Evolutionary conservation across 768 basidiomycete genomes (phyloP).

Genomic region (Chiua virens): DNA sequence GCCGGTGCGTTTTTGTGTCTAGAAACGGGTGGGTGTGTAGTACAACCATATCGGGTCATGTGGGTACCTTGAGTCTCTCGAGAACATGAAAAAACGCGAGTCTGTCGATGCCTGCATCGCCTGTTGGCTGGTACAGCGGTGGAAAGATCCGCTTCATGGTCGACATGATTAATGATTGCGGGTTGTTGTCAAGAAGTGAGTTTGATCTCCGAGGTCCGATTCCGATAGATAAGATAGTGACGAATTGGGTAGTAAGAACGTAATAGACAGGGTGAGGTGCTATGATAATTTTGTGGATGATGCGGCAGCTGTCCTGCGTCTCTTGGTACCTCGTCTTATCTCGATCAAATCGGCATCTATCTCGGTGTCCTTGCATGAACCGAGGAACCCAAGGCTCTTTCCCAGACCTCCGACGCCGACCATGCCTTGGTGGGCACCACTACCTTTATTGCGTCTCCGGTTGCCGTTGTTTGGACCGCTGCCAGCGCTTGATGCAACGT

Average conservation of each 20-base stretch:
- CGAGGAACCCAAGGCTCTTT: conserved; percentile 64
- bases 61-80: conserved; percentile 80
- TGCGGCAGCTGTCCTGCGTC: conserved; percentile 35
- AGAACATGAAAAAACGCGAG: conserved; percentile 91
- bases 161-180: conserved; percentile 2
- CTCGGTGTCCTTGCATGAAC: conserved; percentile 62
- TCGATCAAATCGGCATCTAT: conserved; percentile 75
- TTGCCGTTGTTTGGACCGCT: conserved; percentile 39
- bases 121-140: conserved; percentile 54
- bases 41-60: neutral
- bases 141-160: conserved; percentile 48
- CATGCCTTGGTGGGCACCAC: conserved; percentile 54
- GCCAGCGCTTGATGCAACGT: conserved; percentile 35
- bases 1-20: conserved; percentile 96
- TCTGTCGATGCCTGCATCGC: conserved; percentile 60
- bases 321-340: conserved; percentile 74
- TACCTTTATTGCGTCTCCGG: conserved; percentile 50
- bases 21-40: neutral
- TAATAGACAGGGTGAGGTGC: neutral
- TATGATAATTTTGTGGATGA: conserved; percentile 33
- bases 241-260: neutral
- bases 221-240: conserved; percentile 31
- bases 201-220: conserved; percentile 23
- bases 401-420: conserved; percentile 64
- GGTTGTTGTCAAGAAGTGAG: neutral